Evolutionary conservation across 73 alveolate genomes (phyloP).

Genomic region (Tetrahymena borealis): DNA sequence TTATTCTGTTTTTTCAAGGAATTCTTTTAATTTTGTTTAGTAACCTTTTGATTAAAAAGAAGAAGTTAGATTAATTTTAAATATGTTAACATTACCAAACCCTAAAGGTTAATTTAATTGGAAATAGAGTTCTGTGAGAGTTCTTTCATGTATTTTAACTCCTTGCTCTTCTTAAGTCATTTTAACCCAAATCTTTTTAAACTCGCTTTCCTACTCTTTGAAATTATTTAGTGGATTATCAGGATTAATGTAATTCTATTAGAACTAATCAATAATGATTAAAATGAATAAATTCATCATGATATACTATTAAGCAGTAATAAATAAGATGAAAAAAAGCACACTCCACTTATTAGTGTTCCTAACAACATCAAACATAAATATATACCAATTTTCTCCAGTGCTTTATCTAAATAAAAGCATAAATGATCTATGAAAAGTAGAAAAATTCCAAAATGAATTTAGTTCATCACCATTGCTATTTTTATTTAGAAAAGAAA

Average conservation of each 20-base stretch:
- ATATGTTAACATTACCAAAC: not conserved
- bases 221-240: constrained; percentile 84
- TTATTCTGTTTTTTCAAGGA: not conserved
- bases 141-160: constrained; percentile 43
- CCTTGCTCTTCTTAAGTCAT: constrained; percentile 51
- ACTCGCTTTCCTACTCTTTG: constrained; percentile 60
- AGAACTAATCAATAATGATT: constrained; percentile 90
- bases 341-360: not conserved
- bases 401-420: constrained; percentile 75
- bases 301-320: constrained; percentile 1
- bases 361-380: constrained; percentile 57
- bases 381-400: constrained; percentile 79
- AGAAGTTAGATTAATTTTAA: not conserved
- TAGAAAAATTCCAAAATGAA: constrained; percentile 62
- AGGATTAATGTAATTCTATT: constrained; percentile 82
- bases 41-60: not conserved
- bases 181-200: constrained; percentile 80
- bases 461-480: constrained; percentile 49
- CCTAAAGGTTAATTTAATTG: constrained; percentile 63
- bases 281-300: constrained; percentile 64
- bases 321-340: constrained; percentile 4
- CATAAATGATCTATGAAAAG: constrained; percentile 64
- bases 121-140: constrained; percentile 40
- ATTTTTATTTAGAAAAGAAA: not conserved
- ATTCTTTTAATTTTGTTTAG: not conserved